Conservation (phyloP, 106 monocot genomes). For the Dendrobium huoshanense region DNA sequence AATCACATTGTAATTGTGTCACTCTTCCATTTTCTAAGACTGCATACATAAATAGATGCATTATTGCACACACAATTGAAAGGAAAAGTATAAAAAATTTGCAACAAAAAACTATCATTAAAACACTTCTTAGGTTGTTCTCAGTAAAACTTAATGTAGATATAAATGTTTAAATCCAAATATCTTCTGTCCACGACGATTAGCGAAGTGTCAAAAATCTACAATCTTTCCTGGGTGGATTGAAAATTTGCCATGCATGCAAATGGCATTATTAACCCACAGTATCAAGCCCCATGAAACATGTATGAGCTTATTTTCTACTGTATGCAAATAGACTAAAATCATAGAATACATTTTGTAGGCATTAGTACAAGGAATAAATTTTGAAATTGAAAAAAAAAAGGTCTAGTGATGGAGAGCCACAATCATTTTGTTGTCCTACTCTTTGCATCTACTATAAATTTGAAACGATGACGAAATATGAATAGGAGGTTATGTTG, state of each 20-base stretch:
- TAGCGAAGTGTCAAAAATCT: not conserved
- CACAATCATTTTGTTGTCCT: too few relatives aligned
- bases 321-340: too few relatives aligned
- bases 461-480: too few relatives aligned
- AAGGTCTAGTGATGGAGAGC: too few relatives aligned
- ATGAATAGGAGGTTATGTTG: not conserved
- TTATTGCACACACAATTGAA: not conserved
- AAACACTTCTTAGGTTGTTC: not conserved
- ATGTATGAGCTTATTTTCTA: too few relatives aligned
- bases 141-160: not conserved
- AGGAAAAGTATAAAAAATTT: not conserved
- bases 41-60: not conserved
- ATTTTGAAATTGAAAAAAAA: too few relatives aligned
- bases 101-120: not conserved
- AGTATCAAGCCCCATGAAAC: not conserved
- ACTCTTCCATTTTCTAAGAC: not conserved
- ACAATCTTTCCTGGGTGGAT: not conserved
- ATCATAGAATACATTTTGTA: too few relatives aligned
- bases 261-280: not conserved
- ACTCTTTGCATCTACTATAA: too few relatives aligned
- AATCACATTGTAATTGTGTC: not conserved
- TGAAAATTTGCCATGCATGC: too few relatives aligned
- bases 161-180: not conserved
- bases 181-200: not conserved
- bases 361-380: too few relatives aligned